Conservation (phyloP, 2,329 filamentous ascomycete species). For the Chaetomium strumarium region DNA sequence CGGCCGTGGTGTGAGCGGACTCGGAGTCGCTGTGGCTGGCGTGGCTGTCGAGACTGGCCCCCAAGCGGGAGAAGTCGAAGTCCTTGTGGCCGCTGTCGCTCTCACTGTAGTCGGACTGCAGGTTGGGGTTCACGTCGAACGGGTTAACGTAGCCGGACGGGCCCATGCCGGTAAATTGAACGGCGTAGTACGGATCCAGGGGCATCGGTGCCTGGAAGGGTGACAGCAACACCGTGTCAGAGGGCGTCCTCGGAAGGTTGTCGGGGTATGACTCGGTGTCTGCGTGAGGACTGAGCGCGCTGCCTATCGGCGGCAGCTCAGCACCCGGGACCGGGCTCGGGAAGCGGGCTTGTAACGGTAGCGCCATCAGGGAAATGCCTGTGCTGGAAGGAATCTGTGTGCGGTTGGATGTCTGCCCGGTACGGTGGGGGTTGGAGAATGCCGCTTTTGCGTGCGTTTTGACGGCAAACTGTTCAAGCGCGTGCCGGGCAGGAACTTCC, state of each 20-base stretch:
- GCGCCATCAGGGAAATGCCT: conserved; percentile 16
- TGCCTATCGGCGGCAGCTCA: conserved; percentile 33
- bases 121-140: conserved; percentile 30
- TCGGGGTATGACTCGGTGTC: conserved; percentile 36
- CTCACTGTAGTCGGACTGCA: conserved; percentile 28
- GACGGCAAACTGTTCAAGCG: conserved; percentile 10
- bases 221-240: conserved; percentile 30
- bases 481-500: conserved; percentile 26
- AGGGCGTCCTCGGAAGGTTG: conserved; percentile 34
- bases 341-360: conserved; percentile 25
- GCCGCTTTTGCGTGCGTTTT: conserved; percentile 27
- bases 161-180: conserved; percentile 29
- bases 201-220: conserved; percentile 24
- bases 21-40: conserved; percentile 21
- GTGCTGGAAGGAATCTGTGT: conserved; percentile 4
- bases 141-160: conserved; percentile 30
- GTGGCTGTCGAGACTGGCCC: conserved; percentile 32
- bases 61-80: conserved; percentile 24
- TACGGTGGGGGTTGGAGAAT: conserved; percentile 23
- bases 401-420: conserved; percentile 15
- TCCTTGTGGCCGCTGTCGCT: conserved; percentile 26
- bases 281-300: conserved; percentile 33
- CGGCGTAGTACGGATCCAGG: conserved; percentile 27
- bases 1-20: conserved; percentile 7
- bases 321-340: conserved; percentile 36